A percentile compares a stretch with the other conserved stretches of the same genome.
phyloP scores from a whole-genome alignment of 75 land plant genomes.

The Pseudotsuga menziesii region DNA sequence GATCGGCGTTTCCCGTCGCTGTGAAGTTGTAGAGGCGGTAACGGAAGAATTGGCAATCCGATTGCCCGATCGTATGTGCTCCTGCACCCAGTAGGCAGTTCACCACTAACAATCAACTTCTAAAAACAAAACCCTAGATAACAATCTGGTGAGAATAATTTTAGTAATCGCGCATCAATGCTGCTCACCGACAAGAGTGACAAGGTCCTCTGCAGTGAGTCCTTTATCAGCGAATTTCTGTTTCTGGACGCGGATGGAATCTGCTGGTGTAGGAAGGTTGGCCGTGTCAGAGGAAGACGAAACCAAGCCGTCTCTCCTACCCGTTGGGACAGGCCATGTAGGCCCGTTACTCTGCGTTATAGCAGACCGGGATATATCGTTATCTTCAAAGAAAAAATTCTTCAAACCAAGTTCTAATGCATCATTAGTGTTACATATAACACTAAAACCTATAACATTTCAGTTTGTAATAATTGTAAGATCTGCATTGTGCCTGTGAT shows the following conservation, averaged over 20 bases:
- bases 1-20: slow-evolving; percentile 42
- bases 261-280: slow-evolving; percentile 38
- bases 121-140: background rate
- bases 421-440: too few species aligned
- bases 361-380: background rate
- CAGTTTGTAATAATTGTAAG: too few species aligned
- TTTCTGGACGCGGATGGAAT: slow-evolving; percentile 32
- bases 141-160: background rate
- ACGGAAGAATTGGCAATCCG: slow-evolving; percentile 40
- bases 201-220: slow-evolving; percentile 50
- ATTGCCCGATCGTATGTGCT: slow-evolving; percentile 56
- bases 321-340: slow-evolving; percentile 40
- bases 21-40: slow-evolving; percentile 60
- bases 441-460: too few species aligned
- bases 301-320: slow-evolving; percentile 58
- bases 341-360: slow-evolving; percentile 35
- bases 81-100: slow-evolving; percentile 15
- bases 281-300: slow-evolving; percentile 32
- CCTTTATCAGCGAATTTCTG: slow-evolving; percentile 54
- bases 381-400: too few species aligned
- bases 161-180: background rate
- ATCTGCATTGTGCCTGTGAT: too few species aligned
- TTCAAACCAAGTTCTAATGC: too few species aligned
- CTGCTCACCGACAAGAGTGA: slow-evolving; percentile 43
- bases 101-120: background rate